These are phyloP conservation scores for Podospora bellae-mahoneyi DNA, from an alignment of 495 filamentous ascomycete genomes.

Conservation along the genomic window DNA sequence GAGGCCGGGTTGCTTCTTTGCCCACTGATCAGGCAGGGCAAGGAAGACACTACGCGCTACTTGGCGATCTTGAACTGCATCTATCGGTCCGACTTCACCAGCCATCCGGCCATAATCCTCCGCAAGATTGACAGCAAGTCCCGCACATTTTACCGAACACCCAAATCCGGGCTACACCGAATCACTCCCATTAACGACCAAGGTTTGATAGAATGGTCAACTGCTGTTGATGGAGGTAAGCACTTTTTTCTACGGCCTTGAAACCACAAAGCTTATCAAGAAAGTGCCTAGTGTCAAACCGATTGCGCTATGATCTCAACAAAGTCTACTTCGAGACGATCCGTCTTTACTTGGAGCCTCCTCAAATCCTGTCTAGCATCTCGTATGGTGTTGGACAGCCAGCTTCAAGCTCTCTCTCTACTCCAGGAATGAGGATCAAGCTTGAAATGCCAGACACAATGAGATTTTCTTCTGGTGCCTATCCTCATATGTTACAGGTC, in stretches of 20 bases:
- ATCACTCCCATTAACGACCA: not conserved
- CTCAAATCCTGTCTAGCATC: not conserved
- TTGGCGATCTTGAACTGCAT: slow-evolving; percentile 5
- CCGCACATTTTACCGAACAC: not conserved
- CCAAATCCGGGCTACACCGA: not conserved
- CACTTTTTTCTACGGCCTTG: not conserved
- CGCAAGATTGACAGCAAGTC: not conserved
- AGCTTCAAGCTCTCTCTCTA: not conserved
- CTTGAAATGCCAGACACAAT: not conserved
- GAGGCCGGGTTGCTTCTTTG: slow-evolving; percentile 1
- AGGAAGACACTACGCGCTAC: not conserved
- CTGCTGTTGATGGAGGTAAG: not conserved
- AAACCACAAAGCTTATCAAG: not conserved
- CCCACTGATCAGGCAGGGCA: not conserved
- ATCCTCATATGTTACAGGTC: slow-evolving; percentile 3
- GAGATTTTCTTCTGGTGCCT: not conserved
- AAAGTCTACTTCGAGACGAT: not conserved
- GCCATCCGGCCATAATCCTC: slow-evolving; percentile 6
- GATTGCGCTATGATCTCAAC: not conserved
- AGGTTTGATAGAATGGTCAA: not conserved
- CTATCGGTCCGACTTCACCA: slow-evolving; percentile 5
- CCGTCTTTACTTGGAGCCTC: slow-evolving; percentile 3
- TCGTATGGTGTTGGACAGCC: not conserved
- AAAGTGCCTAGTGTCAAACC: not conserved
- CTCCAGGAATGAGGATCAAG: slow-evolving; percentile 4